These are phyloP conservation scores for Mucor lusitanicus DNA, from an alignment of 371 early-diverging fungal species.

Conservation along the genomic window DNA sequence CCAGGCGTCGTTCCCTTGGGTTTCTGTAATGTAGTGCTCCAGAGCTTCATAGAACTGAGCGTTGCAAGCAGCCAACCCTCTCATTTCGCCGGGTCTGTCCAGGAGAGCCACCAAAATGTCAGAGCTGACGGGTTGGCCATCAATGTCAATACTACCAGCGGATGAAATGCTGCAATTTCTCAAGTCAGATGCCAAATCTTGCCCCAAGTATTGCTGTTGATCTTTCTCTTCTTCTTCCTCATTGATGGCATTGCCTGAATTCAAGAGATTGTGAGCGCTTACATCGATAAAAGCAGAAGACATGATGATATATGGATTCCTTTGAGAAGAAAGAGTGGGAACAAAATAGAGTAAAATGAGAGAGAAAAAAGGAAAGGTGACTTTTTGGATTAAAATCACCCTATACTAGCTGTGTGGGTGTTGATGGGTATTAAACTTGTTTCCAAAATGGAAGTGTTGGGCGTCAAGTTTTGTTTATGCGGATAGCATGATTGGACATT, in stretches of 20 bases:
- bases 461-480: slow-evolving; percentile 13
- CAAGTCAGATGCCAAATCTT: neutral
- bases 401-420: neutral
- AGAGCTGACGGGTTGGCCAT: slow-evolving; percentile 33
- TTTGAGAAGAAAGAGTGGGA: neutral
- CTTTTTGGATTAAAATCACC: slow-evolving; percentile 12
- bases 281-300: slow-evolving; percentile 13
- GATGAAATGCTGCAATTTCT: slow-evolving; percentile 24
- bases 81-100: slow-evolving; percentile 44
- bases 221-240: slow-evolving; percentile 12
- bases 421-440: neutral
- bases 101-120: slow-evolving; percentile 44
- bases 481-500: slow-evolving; percentile 5
- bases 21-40: slow-evolving; percentile 37
- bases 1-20: slow-evolving; percentile 42
- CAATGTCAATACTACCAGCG: slow-evolving; percentile 30
- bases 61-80: slow-evolving; percentile 29
- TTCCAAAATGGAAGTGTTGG: slow-evolving; percentile 2
- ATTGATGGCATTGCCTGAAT: neutral
- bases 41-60: slow-evolving; percentile 37
- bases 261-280: slow-evolving; percentile 2
- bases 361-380: slow-evolving; percentile 2
- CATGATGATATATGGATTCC: neutral
- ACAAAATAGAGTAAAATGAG: slow-evolving; percentile 3
- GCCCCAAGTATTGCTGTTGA: neutral